These are phyloP conservation scores for Adansonia madagascariensis DNA, from an alignment of 441 rosid species.

Conservation along the genomic window DNA sequence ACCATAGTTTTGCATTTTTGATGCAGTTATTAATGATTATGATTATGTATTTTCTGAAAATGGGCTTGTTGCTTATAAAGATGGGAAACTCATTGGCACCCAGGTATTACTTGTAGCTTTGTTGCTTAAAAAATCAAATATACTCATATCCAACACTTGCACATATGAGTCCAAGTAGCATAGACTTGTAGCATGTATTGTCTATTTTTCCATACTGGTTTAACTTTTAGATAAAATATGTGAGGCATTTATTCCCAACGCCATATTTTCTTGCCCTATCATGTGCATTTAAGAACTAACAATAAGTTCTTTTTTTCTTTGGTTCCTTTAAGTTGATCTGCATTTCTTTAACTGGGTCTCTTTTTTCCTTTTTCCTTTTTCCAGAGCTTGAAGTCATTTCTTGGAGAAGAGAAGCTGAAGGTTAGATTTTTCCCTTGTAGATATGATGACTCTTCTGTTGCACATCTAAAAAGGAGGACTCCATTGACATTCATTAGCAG, in stretches of 20 bases:
- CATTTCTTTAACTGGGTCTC: constrained; percentile 29
- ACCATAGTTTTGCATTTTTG: constrained; percentile 1
- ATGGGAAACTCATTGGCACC: constrained; percentile 78
- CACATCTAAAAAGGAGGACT: not conserved
- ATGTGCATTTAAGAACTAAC: not conserved
- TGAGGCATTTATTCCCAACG: not conserved
- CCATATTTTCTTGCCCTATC: not conserved
- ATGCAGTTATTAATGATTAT: constrained; percentile 77
- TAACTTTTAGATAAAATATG: not conserved
- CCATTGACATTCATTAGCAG: not conserved
- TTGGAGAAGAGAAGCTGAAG: constrained; percentile 88
- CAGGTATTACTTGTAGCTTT: constrained; percentile 53
- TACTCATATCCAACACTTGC: too few species aligned
- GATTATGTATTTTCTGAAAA: constrained; percentile 95
- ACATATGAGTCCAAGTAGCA: too few species aligned
- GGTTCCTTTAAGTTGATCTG: constrained; percentile 18
- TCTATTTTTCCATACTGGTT: not conserved
- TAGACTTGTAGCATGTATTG: not conserved
- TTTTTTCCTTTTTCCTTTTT: constrained; percentile 28
- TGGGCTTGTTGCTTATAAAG: constrained; percentile 96
- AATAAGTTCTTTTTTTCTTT: not conserved
- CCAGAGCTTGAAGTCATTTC: constrained; percentile 70
- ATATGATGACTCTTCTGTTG: constrained; percentile 4
- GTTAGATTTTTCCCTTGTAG: constrained; percentile 39
- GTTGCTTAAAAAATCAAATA: too few species aligned